A percentile compares a stretch with the other conserved stretches of the same genome.
These are phyloP conservation scores for Malassezia brasiliensis DNA, from an alignment of 1,284 basidiomycete genomes.

Conservation along the genomic window DNA sequence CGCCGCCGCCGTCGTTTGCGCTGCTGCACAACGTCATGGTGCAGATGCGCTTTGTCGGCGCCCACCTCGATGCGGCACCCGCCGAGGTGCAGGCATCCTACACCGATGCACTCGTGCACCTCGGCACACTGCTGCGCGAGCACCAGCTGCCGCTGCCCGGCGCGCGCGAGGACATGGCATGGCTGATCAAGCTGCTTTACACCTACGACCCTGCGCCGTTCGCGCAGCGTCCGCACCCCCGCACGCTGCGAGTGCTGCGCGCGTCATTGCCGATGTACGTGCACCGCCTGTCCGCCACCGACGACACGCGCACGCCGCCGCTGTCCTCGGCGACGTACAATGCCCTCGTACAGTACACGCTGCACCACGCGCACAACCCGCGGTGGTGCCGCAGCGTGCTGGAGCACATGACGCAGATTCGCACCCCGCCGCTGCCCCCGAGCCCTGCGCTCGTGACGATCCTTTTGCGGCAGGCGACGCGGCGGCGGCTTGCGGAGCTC, in stretches of 20 bases:
- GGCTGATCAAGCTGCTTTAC: slow-evolving; percentile 14
- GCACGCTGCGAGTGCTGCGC: not conserved
- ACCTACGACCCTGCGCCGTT: not conserved
- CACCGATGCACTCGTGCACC: not conserved
- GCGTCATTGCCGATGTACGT: not conserved
- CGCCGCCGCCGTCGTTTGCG: slow-evolving; percentile 9
- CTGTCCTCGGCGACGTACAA: slow-evolving; percentile 9
- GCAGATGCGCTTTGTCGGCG: slow-evolving; percentile 6
- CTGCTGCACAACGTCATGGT: slow-evolving; percentile 17
- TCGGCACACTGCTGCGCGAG: slow-evolving; percentile 10
- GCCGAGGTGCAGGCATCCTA: not conserved
- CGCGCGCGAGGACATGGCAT: slow-evolving; percentile 9
- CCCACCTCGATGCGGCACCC: not conserved
- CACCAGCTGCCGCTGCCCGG: slow-evolving; percentile 9
- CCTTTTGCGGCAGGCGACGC: slow-evolving; percentile 11
- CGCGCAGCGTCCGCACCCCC: not conserved
- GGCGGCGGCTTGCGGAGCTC: not conserved
- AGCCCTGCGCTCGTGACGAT: slow-evolving; percentile 9
- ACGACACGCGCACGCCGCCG: not conserved
- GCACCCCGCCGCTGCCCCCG: slow-evolving; percentile 7
- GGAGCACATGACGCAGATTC: slow-evolving; percentile 14
- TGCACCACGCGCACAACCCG: slow-evolving; percentile 3
- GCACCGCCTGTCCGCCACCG: not conserved
- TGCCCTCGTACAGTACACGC: slow-evolving; percentile 12
- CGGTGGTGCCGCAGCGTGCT: slow-evolving; percentile 12